Conservation (phyloP, 2,329 filamentous ascomycete species). For the Aspergillus caelatus region DNA sequence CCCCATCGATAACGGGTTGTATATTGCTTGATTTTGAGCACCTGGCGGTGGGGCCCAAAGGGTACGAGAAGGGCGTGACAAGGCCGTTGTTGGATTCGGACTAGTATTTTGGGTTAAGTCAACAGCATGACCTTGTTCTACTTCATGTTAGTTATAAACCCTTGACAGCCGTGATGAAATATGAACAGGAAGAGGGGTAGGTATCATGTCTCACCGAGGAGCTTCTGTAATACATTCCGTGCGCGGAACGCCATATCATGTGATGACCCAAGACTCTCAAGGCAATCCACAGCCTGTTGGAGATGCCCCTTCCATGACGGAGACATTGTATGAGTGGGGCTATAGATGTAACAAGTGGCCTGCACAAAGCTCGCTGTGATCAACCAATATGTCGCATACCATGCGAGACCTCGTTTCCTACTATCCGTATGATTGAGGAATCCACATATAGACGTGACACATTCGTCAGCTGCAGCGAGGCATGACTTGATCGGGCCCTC, state of each 20-base stretch:
- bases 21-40: conserved; percentile 11
- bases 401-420: conserved; percentile 20
- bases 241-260: conserved; percentile 25
- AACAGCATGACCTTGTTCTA: conserved; percentile 11
- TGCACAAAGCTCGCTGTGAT: conserved; percentile 27
- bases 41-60: conserved; percentile 13
- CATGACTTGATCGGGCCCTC: conserved; percentile 20
- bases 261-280: conserved; percentile 22
- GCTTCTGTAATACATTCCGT: conserved; percentile 20
- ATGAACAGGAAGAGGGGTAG: neutral
- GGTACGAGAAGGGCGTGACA: conserved; percentile 8
- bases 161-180: neutral
- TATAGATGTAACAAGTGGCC: conserved; percentile 26
- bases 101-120: conserved; percentile 2
- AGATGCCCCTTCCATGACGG: conserved; percentile 18
- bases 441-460: conserved; percentile 23
- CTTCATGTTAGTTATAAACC: neutral
- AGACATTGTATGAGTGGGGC: conserved; percentile 18
- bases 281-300: conserved; percentile 20
- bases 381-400: conserved; percentile 29
- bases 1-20: conserved; percentile 15
- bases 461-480: conserved; percentile 23
- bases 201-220: conserved; percentile 15
- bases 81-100: conserved; percentile 12
- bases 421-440: conserved; percentile 23